Conservation (phyloP, 2,329 filamentous ascomycete species). For the Myriangium duriaei region DNA sequence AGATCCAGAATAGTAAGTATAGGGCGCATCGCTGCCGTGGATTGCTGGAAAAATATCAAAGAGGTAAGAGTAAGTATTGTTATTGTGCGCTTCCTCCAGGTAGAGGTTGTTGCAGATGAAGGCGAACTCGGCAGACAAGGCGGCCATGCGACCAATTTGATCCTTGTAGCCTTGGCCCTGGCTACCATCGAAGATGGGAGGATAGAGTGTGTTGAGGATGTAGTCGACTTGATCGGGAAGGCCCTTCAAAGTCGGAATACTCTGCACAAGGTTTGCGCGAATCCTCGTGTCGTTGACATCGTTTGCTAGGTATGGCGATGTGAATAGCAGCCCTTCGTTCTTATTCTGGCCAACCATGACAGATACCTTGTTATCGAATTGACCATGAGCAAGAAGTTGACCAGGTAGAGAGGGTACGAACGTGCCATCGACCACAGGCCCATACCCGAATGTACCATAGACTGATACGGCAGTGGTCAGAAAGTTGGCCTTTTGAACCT, state of each 20-base stretch:
- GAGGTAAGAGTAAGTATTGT: constrained; percentile 39
- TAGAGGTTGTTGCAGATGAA: constrained; percentile 42
- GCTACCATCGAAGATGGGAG: constrained; percentile 34
- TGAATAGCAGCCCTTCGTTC: constrained; percentile 34
- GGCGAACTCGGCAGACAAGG: constrained; percentile 30
- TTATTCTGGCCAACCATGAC: constrained; percentile 35
- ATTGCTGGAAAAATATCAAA: constrained; percentile 41
- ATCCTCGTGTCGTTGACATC: constrained; percentile 21
- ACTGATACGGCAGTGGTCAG: constrained; percentile 28
- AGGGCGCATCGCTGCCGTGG: constrained; percentile 41
- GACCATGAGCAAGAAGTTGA: constrained; percentile 30
- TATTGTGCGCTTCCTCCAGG: constrained; percentile 34
- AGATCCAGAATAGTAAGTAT: constrained; percentile 39
- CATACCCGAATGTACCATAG: constrained; percentile 33
- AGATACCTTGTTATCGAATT: constrained; percentile 32
- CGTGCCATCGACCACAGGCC: constrained; percentile 37
- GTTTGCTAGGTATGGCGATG: constrained; percentile 25
- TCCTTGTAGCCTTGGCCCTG: constrained; percentile 32
- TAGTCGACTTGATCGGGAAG: constrained; percentile 25
- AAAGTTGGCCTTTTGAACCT: constrained; percentile 32
- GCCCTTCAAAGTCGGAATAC: constrained; percentile 20
- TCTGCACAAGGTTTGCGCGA: constrained; percentile 16
- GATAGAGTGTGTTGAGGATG: constrained; percentile 36
- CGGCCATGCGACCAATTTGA: constrained; percentile 30
- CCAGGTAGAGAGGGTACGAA: constrained; percentile 38